phyloP scores from a whole-genome alignment of 495 filamentous ascomycete species.

The Geoglossum glabrum region DNA sequence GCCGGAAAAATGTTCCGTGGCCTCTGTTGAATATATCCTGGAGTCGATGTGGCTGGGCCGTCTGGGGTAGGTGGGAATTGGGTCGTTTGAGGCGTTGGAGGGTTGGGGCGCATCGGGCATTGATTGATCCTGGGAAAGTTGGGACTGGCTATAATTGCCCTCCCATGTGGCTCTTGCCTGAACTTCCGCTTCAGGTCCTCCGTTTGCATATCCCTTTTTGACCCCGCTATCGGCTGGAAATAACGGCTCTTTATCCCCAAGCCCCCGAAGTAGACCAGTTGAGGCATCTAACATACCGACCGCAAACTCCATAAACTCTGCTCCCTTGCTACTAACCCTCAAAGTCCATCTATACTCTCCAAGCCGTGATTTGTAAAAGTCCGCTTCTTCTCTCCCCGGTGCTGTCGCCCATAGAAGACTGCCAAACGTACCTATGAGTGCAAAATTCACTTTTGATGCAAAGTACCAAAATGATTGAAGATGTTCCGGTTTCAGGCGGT shows the following conservation, averaged over 20 bases:
- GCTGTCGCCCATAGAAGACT: slow-evolving; percentile 69
- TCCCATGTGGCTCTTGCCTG: neutral
- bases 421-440: slow-evolving; percentile 64
- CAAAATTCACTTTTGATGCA: slow-evolving; percentile 61
- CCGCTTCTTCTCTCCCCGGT: slow-evolving; percentile 72
- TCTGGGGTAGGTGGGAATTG: neutral
- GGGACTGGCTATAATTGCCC: neutral
- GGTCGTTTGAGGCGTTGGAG: neutral
- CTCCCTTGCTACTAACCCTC: slow-evolving; percentile 62
- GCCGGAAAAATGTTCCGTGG: neutral
- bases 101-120: neutral
- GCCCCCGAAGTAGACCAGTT: neutral
- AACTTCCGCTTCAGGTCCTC: neutral
- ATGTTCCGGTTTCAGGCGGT: slow-evolving; percentile 49
- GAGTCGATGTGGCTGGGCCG: neutral
- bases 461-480: slow-evolving; percentile 67
- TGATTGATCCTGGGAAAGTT: neutral
- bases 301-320: slow-evolving; percentile 58
- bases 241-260: neutral
- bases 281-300: slow-evolving; percentile 45
- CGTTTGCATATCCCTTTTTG: neutral
- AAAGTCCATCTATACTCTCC: slow-evolving; percentile 90
- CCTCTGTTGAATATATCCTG: neutral
- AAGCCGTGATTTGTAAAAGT: slow-evolving; percentile 78
- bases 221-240: neutral